A percentile compares a stretch with the other conserved stretches of the same genome.
Evolutionary conservation across 768 basidiomycete species (phyloP).

Genomic region (Gloeopeniophorella convolvens): DNA sequence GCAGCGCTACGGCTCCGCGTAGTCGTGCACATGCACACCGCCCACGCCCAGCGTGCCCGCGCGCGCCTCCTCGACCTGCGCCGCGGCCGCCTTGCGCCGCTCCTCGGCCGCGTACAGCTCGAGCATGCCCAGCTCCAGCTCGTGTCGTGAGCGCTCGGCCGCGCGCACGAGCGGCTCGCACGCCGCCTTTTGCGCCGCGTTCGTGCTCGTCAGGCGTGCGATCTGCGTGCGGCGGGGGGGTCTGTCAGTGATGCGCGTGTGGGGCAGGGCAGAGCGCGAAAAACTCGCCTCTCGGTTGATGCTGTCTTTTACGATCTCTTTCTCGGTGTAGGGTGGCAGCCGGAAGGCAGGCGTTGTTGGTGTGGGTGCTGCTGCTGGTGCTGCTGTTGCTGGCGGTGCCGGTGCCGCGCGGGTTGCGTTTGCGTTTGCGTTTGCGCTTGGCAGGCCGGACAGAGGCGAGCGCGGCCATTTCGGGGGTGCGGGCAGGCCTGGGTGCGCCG

Average conservation of each 20-base stretch:
- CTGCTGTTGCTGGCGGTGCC: no score
- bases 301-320: conserved; percentile 15
- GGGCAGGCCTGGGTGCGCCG: not conserved
- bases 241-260: not conserved
- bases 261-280: not conserved
- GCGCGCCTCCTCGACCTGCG: conserved; percentile 56
- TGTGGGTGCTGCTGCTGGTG: no score
- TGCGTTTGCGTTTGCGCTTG: not conserved
- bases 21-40: conserved; percentile 2
- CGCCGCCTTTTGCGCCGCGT: conserved; percentile 12
- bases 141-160: conserved; percentile 42
- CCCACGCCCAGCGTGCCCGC: conserved; percentile 46
- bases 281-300: conserved; percentile 10
- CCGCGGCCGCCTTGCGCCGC: conserved; percentile 50
- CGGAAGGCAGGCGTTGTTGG: no score
- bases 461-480: conserved; percentile 8
- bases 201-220: conserved; percentile 9
- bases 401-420: no score
- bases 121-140: conserved; percentile 52
- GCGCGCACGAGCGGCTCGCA: conserved; percentile 11
- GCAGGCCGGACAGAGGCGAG: not conserved
- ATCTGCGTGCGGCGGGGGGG: conserved; percentile 7
- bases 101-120: conserved; percentile 55
- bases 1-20: no score
- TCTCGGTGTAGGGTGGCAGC: conserved; percentile 7